These are phyloP conservation scores for Vitis hybrid DNA, from an alignment of 177 flowering plant genomes.

Conservation along the genomic window DNA sequence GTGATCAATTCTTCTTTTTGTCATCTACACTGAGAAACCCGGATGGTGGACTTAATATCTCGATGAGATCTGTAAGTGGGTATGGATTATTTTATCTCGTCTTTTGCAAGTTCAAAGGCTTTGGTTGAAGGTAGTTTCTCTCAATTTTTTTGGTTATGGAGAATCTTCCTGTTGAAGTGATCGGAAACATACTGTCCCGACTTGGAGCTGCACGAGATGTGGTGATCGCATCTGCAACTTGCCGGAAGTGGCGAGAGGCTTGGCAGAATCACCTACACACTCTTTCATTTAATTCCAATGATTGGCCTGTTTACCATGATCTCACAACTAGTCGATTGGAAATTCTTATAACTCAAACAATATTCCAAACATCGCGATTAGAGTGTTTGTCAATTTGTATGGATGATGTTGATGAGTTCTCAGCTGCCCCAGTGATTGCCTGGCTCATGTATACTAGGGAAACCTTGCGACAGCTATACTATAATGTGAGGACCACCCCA, in stretches of 20 bases:
- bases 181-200: constrained; percentile 82
- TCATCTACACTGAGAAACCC: too few species aligned
- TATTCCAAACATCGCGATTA: constrained; percentile 57
- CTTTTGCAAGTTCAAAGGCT: too few species aligned
- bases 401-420: constrained; percentile 86
- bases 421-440: constrained; percentile 85
- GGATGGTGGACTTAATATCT: too few species aligned
- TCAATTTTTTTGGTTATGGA: constrained; percentile 42
- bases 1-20: too few species aligned
- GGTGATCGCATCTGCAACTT: constrained; percentile 83
- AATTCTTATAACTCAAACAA: constrained; percentile 77
- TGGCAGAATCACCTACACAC: constrained; percentile 69
- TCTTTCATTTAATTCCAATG: constrained; percentile 69
- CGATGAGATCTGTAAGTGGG: too few species aligned
- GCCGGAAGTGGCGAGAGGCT: constrained; percentile 88
- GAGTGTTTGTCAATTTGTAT: constrained; percentile 71
- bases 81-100: too few species aligned
- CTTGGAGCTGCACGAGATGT: constrained; percentile 88
- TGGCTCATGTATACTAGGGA: constrained; percentile 96
- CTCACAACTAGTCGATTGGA: constrained; percentile 40
- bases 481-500: constrained; percentile 78
- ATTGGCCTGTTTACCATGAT: constrained; percentile 54
- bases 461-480: constrained; percentile 55
- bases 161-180: constrained; percentile 82
- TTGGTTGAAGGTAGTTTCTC: too few species aligned